Evolutionary conservation across 179 eudicot genomes (phyloP).

Genomic region (Nepenthes alata): DNA sequence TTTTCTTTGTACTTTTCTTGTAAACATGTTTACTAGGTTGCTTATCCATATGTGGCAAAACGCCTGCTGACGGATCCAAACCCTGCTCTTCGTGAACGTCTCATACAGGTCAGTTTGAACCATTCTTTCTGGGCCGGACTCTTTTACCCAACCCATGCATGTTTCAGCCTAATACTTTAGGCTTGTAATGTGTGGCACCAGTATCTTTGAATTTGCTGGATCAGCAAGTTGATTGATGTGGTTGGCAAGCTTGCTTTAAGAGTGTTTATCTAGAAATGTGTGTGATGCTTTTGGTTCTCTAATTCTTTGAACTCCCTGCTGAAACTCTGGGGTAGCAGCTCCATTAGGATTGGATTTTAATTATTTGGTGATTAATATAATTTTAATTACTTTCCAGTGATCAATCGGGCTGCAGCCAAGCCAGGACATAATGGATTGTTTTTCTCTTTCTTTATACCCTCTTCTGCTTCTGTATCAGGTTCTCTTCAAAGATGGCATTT

Average conservation of each 20-base stretch:
- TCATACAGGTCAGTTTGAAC: conserved; percentile 58
- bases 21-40: conserved; percentile 39
- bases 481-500: conserved; percentile 79
- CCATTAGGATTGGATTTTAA: too few relatives aligned
- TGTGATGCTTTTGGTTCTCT: too few relatives aligned
- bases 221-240: too few relatives aligned
- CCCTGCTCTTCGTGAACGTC: conserved; percentile 92
- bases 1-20: neutral
- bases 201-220: too few relatives aligned
- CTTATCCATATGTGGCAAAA: conserved; percentile 94
- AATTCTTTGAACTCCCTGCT: too few relatives aligned
- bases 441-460: conserved; percentile 1
- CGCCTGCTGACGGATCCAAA: conserved; percentile 98
- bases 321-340: neutral
- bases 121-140: neutral
- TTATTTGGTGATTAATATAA: neutral
- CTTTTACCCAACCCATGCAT: too few relatives aligned
- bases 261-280: too few relatives aligned
- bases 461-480: conserved; percentile 41
- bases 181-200: too few relatives aligned
- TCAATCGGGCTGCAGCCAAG: neutral
- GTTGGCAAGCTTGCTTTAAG: too few relatives aligned
- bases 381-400: neutral
- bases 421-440: neutral
- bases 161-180: too few relatives aligned